phyloP scores from a whole-genome alignment of 352 stramenopile species.

The Peronosclerospora sorghi region DNA sequence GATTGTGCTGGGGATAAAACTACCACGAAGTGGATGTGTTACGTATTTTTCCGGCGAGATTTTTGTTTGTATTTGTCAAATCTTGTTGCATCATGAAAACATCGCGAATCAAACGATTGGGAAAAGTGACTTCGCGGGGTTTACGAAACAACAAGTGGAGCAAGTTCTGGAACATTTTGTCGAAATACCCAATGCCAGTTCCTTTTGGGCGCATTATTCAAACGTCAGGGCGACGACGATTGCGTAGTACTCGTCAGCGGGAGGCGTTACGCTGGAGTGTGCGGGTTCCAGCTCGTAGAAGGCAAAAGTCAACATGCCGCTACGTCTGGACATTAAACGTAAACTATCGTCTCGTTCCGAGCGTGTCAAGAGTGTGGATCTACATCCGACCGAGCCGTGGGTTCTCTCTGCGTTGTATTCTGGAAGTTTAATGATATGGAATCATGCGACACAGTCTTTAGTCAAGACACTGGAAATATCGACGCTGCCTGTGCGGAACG shows the following conservation, averaged over 20 bases:
- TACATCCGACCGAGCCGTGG: conserved; percentile 97
- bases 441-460: conserved; percentile 90
- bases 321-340: conserved; percentile 84
- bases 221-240: conserved; percentile 20
- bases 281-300: no score
- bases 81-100: conserved; percentile 13
- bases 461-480: conserved; percentile 98
- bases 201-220: conserved; percentile 27
- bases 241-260: no score
- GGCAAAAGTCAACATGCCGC: no score
- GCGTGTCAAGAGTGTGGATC: conserved; percentile 97
- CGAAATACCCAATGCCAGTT: conserved; percentile 22
- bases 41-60: no score
- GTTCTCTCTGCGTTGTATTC: conserved; percentile 95
- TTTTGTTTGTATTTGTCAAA: conserved; percentile 41
- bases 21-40: conserved; percentile 26
- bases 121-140: conserved; percentile 7
- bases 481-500: conserved; percentile 89
- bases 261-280: no score
- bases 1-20: conserved; percentile 35
- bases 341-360: conserved; percentile 93
- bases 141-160: no score
- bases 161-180: no score
- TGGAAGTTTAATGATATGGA: conserved; percentile 98
- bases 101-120: conserved; percentile 5